Evolutionary conservation across 371 early-diverging fungal genomes (phyloP).

Genomic region (Gilbertella persicaria): DNA sequence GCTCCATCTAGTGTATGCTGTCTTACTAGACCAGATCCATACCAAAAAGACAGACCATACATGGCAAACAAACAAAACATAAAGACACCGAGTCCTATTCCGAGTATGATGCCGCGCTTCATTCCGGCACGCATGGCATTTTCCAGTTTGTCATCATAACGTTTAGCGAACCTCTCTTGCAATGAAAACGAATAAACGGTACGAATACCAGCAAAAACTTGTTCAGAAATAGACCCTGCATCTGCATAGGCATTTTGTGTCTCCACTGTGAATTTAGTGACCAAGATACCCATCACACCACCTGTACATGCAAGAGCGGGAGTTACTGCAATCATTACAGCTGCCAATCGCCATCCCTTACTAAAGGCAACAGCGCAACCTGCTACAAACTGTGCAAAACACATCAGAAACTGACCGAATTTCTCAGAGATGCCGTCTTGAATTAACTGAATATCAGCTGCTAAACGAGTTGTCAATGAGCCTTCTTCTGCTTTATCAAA

Average conservation of each 20-base stretch:
- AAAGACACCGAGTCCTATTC: constrained; percentile 59
- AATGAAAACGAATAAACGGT: constrained; percentile 86
- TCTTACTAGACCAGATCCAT: constrained; percentile 62
- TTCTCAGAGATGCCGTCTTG: constrained; percentile 89
- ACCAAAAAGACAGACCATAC: constrained; percentile 79
- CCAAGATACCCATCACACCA: constrained; percentile 63
- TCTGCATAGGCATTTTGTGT: constrained; percentile 39
- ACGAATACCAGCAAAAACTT: constrained; percentile 82
- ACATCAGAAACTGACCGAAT: constrained; percentile 71
- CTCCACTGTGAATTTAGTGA: constrained; percentile 45
- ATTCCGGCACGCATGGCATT: constrained; percentile 58
- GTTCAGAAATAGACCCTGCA: constrained; percentile 47
- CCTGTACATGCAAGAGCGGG: constrained; percentile 54
- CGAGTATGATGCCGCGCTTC: constrained; percentile 51
- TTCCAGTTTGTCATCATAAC: constrained; percentile 58
- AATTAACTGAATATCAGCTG: constrained; percentile 72
- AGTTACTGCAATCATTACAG: constrained; percentile 69
- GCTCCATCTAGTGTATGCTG: constrained; percentile 50
- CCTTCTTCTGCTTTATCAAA: constrained; percentile 73
- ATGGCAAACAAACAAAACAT: constrained; percentile 62
- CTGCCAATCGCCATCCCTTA: constrained; percentile 72
- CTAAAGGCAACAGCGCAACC: constrained; percentile 60
- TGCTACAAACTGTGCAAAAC: constrained; percentile 32
- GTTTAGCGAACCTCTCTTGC: constrained; percentile 63
- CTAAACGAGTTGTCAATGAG: constrained; percentile 70